A percentile compares a stretch with the other conserved stretches of the same genome.
Evolutionary conservation across 345 rosid genomes (phyloP).

Genomic region (Populus pruinosa): DNA sequence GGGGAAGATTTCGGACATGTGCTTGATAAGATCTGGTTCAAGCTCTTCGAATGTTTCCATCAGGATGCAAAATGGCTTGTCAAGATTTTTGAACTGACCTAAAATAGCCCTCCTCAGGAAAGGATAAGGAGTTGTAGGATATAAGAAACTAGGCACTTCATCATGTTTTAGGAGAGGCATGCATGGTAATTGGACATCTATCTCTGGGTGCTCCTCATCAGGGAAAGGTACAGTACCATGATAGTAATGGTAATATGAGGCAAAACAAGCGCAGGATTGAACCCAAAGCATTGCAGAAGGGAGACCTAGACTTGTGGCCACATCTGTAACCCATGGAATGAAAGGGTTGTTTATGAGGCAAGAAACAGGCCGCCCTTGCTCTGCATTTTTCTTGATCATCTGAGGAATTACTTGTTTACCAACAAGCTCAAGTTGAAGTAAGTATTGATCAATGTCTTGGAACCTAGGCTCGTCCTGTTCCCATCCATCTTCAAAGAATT

Average conservation of each 20-base stretch:
- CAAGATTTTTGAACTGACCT: conserved; percentile 57
- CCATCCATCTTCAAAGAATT: conserved; percentile 65
- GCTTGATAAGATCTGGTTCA: conserved; percentile 60
- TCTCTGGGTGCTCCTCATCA: too few species aligned
- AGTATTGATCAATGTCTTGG: conserved; percentile 30
- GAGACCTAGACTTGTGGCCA: conserved; percentile 60
- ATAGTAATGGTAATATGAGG: too few species aligned
- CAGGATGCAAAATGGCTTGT: conserved; percentile 64
- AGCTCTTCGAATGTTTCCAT: conserved; percentile 72
- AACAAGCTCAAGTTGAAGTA: conserved; percentile 46
- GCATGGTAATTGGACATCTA: too few species aligned
- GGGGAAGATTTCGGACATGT: conserved; percentile 52
- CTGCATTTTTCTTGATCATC: conserved; percentile 44
- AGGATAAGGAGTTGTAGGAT: conserved; percentile 47
- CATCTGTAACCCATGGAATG: conserved; percentile 80
- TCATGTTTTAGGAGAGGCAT: too few species aligned
- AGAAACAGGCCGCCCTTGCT: conserved; percentile 60
- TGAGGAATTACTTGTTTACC: conserved; percentile 44
- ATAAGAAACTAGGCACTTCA: conserved; percentile 75
- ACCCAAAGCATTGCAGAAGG: too few species aligned
- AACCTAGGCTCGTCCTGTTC: conserved; percentile 50
- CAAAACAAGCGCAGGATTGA: too few species aligned
- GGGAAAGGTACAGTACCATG: too few species aligned
- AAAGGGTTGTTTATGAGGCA: conserved; percentile 84
- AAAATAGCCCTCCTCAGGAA: conserved; percentile 46